These are phyloP conservation scores for Coelastrella sp. DNA, from an alignment of 139 green algal genomes.

Conservation along the genomic window DNA sequence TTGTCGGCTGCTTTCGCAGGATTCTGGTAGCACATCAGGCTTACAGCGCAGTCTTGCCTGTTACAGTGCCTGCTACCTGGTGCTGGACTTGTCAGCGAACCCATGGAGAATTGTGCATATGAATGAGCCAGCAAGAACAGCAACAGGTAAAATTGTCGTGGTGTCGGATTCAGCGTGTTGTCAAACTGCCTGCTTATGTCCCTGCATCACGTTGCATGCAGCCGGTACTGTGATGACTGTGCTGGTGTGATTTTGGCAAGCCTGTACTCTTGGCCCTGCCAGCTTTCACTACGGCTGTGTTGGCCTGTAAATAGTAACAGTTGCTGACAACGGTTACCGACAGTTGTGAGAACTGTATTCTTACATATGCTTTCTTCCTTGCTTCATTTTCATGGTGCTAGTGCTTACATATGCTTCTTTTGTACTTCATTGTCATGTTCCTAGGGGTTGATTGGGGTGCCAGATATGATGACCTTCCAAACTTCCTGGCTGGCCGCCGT, in stretches of 20 bases:
- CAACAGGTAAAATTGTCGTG: slow-evolving; percentile 6
- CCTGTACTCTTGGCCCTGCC: too few species aligned
- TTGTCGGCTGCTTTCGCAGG: neutral
- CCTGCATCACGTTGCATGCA: too few species aligned
- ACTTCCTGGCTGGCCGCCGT: slow-evolving; percentile 12
- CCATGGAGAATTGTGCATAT: slow-evolving; percentile 33
- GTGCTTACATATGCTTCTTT: too few species aligned
- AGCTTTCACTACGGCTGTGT: too few species aligned
- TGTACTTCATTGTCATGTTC: neutral
- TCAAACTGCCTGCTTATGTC: too few species aligned
- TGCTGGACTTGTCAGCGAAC: slow-evolving; percentile 34
- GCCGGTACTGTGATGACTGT: too few species aligned
- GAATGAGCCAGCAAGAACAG: slow-evolving; percentile 26
- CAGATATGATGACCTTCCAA: slow-evolving; percentile 33
- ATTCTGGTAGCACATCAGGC: neutral
- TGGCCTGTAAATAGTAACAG: too few species aligned
- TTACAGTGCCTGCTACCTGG: slow-evolving; percentile 7
- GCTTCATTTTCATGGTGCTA: too few species aligned
- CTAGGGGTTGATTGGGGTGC: slow-evolving; percentile 9
- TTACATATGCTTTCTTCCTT: too few species aligned
- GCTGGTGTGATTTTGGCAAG: too few species aligned
- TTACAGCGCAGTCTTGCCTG: neutral
- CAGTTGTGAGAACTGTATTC: too few species aligned
- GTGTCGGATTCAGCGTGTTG: neutral
- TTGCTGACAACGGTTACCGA: too few species aligned